Evolutionary conservation across 1,284 basidiomycete species (phyloP), one percentile per base, ranked within the genome.

Genomic region (Leucoagaricus sp.): DNA sequence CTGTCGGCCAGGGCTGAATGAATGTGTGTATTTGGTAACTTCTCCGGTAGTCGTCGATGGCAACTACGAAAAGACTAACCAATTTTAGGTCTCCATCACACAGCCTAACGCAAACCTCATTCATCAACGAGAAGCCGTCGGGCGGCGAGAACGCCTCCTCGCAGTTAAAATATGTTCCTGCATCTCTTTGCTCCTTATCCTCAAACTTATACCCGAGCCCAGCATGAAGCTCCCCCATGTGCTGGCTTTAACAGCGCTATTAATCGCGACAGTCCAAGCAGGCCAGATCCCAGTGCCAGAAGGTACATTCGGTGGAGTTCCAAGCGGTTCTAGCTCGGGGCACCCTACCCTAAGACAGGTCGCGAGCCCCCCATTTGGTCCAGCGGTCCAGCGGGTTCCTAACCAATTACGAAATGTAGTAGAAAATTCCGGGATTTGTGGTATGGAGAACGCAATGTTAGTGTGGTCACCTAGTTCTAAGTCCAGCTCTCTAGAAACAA

Each of bases 381-480:
- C 80, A 0, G 80, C 80, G 13, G 71, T 73, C 58, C 70, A 83
- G 33, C 78, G 83, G 13, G 69, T 81, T 10, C 47, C 53, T 42
- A 41, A 41, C 31, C 46, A 44, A 26, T 36, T 55, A 45, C 53
- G 53, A 34, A 29, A 47, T n/a, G 26, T 55, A 28, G 71, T 74
- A 1, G 80, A 84, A 60, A 84, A 84, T 65, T 82, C 81, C 17
- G 81, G 82, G 3, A 65, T 83, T 10, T 84, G 82, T 64, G 78
- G 77, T 78, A 42, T 46, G 67, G 62, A 19, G 17, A n/a, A 15
- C 28, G 31, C 28, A 7, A 19, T 21, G 6, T 3, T 4, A 28
- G 15, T 42, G 8, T 19, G 2, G 15, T 10, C 28, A 33, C 9
- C 28, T 12, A 15, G 29, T 19, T 13, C 17, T 26, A 4, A n/a